Percentiles rank a stretch among this genome's conserved stretches.
Evolutionary conservation across 2,329 filamentous ascomycete species (phyloP).

Genomic region (Fusarium equiseti): DNA sequence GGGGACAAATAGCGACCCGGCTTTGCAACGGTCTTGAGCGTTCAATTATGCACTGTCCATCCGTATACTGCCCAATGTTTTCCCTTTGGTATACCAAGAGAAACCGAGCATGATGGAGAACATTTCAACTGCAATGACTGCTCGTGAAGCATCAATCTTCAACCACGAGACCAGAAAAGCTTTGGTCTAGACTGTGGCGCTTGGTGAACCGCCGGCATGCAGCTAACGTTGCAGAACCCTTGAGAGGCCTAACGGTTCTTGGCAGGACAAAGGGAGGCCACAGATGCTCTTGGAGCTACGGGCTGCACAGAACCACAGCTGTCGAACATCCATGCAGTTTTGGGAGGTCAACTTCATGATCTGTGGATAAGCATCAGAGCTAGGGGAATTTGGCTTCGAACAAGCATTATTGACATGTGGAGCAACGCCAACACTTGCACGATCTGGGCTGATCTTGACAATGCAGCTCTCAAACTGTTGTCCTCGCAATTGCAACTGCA

Average conservation of each 20-base stretch:
- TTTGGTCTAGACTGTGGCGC: slow-evolving; percentile 13
- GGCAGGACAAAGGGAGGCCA: slow-evolving; percentile 20
- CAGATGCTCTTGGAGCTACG: slow-evolving; percentile 2
- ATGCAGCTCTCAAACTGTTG: slow-evolving; percentile 3
- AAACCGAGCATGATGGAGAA: not conserved
- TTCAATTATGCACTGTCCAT: not conserved
- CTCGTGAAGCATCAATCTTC: slow-evolving; percentile 20
- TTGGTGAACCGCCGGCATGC: slow-evolving; percentile 21
- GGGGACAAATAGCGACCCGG: slow-evolving; percentile 3
- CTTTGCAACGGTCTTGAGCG: not conserved
- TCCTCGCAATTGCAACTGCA: slow-evolving; percentile 1
- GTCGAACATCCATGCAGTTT: slow-evolving; percentile 27
- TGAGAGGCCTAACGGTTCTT: slow-evolving; percentile 29
- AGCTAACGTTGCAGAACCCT: slow-evolving; percentile 33
- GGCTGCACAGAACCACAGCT: slow-evolving; percentile 5
- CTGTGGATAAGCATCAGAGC: slow-evolving; percentile 10
- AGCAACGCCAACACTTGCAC: slow-evolving; percentile 8
- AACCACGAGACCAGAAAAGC: slow-evolving; percentile 25
- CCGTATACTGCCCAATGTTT: not conserved
- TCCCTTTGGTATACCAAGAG: not conserved
- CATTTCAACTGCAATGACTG: slow-evolving; percentile 3
- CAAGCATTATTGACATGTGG: slow-evolving; percentile 32
- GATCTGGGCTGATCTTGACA: slow-evolving; percentile 38
- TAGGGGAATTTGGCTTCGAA: slow-evolving; percentile 13
- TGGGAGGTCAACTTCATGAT: slow-evolving; percentile 24